phyloP scores from a whole-genome alignment of 345 rosid species.

The Bruguiera parviflora region DNA sequence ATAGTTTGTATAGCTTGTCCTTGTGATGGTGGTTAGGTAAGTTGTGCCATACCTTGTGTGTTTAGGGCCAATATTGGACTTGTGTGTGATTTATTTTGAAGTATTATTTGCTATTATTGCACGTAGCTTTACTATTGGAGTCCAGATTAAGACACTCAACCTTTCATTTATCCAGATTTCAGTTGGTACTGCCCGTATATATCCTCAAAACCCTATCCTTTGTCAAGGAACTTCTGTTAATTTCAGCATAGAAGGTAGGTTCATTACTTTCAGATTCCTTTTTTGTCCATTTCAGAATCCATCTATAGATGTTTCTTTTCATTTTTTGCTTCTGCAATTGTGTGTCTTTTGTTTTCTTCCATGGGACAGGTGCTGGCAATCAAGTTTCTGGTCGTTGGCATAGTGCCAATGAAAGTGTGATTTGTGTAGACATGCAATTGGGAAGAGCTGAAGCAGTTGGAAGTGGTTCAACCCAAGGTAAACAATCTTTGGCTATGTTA shows the following conservation, averaged over 20 bases:
- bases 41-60: background rate
- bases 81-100: background rate
- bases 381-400: constrained; percentile 62
- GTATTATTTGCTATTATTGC: background rate
- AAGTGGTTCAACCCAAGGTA: constrained; percentile 70
- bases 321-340: background rate
- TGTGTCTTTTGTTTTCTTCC: background rate
- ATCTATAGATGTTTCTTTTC: background rate
- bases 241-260: constrained; percentile 63
- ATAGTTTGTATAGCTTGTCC: no score
- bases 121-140: constrained; percentile 3
- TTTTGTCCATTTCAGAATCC: background rate
- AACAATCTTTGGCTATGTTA: background rate
- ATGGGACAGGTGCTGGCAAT: constrained; percentile 47
- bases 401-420: constrained; percentile 59
- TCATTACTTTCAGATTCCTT: constrained; percentile 3
- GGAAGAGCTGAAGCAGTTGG: constrained; percentile 73
- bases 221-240: constrained; percentile 50
- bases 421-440: constrained; percentile 47
- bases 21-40: no score
- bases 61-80: no score
- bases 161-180: constrained; percentile 55
- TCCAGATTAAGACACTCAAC: constrained; percentile 12
- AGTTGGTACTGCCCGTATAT: constrained; percentile 76
- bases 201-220: constrained; percentile 67